A percentile compares a stretch with the other conserved stretches of the same genome.
phyloP scores from a whole-genome alignment of 441 rosid species.

The Hypseocharis bilobata region DNA sequence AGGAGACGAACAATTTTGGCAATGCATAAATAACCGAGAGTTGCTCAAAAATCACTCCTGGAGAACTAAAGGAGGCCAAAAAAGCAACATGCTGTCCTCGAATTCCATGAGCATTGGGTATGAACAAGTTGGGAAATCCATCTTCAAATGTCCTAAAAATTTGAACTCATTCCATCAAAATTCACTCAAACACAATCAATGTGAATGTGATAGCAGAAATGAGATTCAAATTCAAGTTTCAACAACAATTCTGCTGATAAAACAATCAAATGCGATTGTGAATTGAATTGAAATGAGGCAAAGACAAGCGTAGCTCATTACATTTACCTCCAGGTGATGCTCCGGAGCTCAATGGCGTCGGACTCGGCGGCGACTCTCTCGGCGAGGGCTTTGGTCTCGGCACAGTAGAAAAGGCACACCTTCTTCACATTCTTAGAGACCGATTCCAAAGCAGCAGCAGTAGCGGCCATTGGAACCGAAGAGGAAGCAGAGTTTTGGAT shows the following conservation, averaged over 20 bases:
- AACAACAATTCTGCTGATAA: too few relatives aligned
- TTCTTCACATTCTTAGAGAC: constrained; percentile 42
- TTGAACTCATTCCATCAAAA: too few relatives aligned
- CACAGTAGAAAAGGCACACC: constrained; percentile 63
- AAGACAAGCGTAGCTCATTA: too few relatives aligned
- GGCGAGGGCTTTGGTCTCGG: constrained; percentile 64
- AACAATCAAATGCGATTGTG: neutral
- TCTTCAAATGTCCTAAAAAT: too few relatives aligned
- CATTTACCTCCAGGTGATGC: constrained; percentile 80
- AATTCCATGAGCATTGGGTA: constrained; percentile 83
- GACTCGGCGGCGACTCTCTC: constrained; percentile 59
- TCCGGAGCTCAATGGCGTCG: constrained; percentile 71
- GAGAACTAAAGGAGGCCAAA: constrained; percentile 82
- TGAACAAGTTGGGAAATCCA: constrained; percentile 79
- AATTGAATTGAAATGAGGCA: too few relatives aligned
- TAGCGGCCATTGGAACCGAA: constrained; percentile 44
- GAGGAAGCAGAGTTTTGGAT: constrained; percentile 31
- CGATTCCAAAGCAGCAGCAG: constrained; percentile 33
- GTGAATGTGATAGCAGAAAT: too few relatives aligned
- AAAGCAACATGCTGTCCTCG: constrained; percentile 87
- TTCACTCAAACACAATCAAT: too few relatives aligned
- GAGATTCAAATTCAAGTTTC: too few relatives aligned
- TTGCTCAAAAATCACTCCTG: constrained; percentile 80
- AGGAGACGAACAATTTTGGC: constrained; percentile 77
- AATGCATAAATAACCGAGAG: constrained; percentile 74